Evolutionary conservation across 345 rosid genomes (phyloP), one percentile per base, ranked within the genome.

Genomic region (Camelina hispida): DNA sequence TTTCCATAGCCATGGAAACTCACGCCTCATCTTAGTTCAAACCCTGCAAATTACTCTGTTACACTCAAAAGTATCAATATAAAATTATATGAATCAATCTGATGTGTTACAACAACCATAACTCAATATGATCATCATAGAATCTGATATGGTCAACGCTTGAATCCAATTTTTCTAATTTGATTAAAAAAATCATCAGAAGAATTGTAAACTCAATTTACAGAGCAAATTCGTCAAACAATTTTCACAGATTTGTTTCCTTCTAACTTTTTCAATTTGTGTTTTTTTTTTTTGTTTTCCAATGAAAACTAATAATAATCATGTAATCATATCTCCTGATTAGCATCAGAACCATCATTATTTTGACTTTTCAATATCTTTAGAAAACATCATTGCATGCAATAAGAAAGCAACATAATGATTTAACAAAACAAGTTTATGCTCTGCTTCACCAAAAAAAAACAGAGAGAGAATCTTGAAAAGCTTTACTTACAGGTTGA

Each of bases 1-100:
- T 11, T 70, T 83, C 76, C 84, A 81, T 51, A 73, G 37, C 37
- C 66, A 79, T 76, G 80, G 84, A 57, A 83, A 20, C 74, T 81
- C 83, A 56, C 79, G 71, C 54, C 88, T 86, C 97, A 91, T 89
- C 51, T 40, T 30, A 70, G 35, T 28, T 28, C 30, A 28, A 40
- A 53, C 20, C 20, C 52, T 42, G 35, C 0, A 16, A 47, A 20
- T 54, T 2, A 61, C 73, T 1, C 59, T 48, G 66, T 47, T 0
- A 51, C 46, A 32, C n/a, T 59, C 37, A 7, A 5, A 76, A 59
- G 62, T 51, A 63, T 25, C 58, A 66, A 50, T 48, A 1, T 3
- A 1, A 6, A 28, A 28, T 25, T 4, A 25, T 25, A 46, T 5
- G 12, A 47, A 30, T 14, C 70, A 67, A 35, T 50, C 20, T 66